phyloP scores from a whole-genome alignment of 176 grass and related monocot species.

The Oryza australiensis region DNA sequence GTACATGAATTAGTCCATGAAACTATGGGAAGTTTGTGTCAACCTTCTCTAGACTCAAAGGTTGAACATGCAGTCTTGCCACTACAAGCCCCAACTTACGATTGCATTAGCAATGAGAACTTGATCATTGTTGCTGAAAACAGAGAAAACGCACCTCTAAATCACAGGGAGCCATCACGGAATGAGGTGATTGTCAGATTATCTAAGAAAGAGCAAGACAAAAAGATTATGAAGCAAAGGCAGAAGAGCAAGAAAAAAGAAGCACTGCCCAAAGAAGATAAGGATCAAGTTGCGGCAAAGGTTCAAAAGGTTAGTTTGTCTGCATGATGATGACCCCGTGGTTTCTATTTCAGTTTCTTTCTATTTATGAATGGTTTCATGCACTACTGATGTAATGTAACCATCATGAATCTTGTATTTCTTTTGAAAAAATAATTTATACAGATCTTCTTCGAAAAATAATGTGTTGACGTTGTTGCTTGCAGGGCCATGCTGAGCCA shows the following conservation, averaged over 20 bases:
- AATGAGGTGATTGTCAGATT: slow-evolving; percentile 17
- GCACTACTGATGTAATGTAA: not conserved
- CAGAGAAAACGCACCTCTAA: slow-evolving; percentile 20
- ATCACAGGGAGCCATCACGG: not conserved
- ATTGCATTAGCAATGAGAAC: not conserved
- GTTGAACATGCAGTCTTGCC: slow-evolving; percentile 23
- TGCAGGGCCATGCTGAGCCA: slow-evolving; percentile 50
- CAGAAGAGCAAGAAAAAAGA: slow-evolving; percentile 45
- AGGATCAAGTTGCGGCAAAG: slow-evolving; percentile 38
- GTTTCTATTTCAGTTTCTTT: not conserved
- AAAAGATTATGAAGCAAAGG: slow-evolving; percentile 45
- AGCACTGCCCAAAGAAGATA: slow-evolving; percentile 51
- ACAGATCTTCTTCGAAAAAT: not conserved
- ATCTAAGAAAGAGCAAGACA: slow-evolving; percentile 38
- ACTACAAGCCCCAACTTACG: not conserved
- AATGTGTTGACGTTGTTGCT: slow-evolving; percentile 15
- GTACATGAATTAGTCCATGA: slow-evolving; percentile 6
- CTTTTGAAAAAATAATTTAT: not conserved
- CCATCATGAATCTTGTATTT: slow-evolving; percentile 21
- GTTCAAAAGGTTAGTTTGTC: slow-evolving; percentile 59
- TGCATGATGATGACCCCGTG: not conserved
- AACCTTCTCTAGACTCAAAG: slow-evolving; percentile 20
- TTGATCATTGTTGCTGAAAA: slow-evolving; percentile 32
- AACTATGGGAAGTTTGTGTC: not conserved
- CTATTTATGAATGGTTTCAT: not conserved